These are phyloP conservation scores for Candida khao-thaluensis DNA, from an alignment of 805 yeast species.

Conservation along the genomic window DNA sequence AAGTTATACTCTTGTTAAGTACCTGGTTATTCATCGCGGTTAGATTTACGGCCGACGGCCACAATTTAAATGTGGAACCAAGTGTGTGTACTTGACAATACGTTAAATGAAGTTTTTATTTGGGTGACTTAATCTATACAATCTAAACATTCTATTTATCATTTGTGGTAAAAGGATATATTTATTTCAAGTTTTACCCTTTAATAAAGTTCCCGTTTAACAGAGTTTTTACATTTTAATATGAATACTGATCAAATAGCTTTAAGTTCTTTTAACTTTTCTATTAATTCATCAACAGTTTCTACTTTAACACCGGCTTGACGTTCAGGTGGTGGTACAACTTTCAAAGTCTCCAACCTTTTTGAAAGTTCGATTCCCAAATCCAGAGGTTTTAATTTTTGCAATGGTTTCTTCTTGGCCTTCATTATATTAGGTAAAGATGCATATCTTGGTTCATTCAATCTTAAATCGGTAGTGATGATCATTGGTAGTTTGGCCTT, in stretches of 20 bases:
- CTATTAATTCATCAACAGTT: conserved; percentile 77
- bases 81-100: too few relatives aligned
- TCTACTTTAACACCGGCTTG: conserved; percentile 78
- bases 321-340: conserved; percentile 85
- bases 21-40: conserved; percentile 4
- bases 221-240: too few relatives aligned
- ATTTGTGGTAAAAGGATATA: too few relatives aligned
- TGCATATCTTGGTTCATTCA: conserved; percentile 95
- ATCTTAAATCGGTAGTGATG: conserved; percentile 88
- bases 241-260: conserved; percentile 55
- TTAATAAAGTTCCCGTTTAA: too few relatives aligned
- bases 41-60: too few relatives aligned
- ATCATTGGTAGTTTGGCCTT: conserved; percentile 78
- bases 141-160: too few relatives aligned
- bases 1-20: background rate
- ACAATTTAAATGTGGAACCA: too few relatives aligned
- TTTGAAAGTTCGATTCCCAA: conserved; percentile 64
- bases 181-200: too few relatives aligned
- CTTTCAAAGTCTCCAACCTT: conserved; percentile 66
- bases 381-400: conserved; percentile 58
- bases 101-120: too few relatives aligned
- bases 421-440: conserved; percentile 95
- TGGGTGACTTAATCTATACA: too few relatives aligned
- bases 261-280: conserved; percentile 73
- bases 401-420: conserved; percentile 94